Base-by-base conservation (phyloP, 768 basidiomycete species). In the Gymnopilus dilepis region DNA sequence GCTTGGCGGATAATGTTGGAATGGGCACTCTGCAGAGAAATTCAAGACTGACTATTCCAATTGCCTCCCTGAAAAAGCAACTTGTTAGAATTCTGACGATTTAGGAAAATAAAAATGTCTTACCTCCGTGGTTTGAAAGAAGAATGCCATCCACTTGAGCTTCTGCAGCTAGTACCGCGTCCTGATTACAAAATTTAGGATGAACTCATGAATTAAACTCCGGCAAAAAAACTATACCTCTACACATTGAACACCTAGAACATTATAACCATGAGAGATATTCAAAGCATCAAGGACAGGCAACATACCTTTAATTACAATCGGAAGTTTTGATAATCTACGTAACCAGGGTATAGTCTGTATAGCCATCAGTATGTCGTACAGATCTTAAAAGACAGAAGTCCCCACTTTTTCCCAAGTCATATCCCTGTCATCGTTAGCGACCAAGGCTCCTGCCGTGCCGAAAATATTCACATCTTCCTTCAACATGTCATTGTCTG, bases 41-140 rank as follows among this genome's bases (percentile, higher is more conserved):
- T 34, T 37, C 34, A 34, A 11, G 38, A 51, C 85, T 72, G 70
- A 91, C 90, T 86, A 92, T 56, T 95, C 92, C 55, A 95, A 76
- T 73, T 95, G 92, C 26, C 94, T 84, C 41, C 90, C 90, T 88
- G 62, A 2, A 7, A 28, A 31, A 48, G 50, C 57, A 28, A 57
- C 43, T 53, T 19, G 57, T 52, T 21, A 37, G 38, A 31, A 56
- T 31, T 19, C 19, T 53, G 30, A 37, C 59, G 33, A 57, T 24
- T 51, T 13, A 41, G 9, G 24, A 30, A 53, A 33, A 0, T 24
- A 11, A 37, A n/a, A 26, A 17, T 34, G 76, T 77, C 65, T 37
- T 68, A 83, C 93, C 96, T 58, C 96, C 96, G 67, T 98, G 96
- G 66, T 98, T 98, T 0, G 91, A 93, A 8, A 98, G 76, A 58